Evolutionary conservation across 345 rosid species (phyloP).

Genomic region (Excoecaria cochinchinensis): DNA sequence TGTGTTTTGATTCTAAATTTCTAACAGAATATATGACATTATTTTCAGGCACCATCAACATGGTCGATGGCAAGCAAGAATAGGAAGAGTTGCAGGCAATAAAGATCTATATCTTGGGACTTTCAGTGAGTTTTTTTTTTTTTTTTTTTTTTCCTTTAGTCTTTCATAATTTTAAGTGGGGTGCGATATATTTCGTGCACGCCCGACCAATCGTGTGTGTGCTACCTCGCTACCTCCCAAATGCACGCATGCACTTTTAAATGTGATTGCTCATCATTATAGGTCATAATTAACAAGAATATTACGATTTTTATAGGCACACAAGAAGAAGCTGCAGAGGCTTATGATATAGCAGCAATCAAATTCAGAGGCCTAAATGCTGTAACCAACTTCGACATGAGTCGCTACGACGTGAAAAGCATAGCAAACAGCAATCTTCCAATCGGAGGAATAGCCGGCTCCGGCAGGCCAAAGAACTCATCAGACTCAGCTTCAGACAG

Average conservation of each 20-base stretch:
- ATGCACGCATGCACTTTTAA: too few species aligned
- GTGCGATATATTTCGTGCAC: too few species aligned
- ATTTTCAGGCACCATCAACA: slow-evolving; percentile 88
- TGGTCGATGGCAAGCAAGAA: slow-evolving; percentile 98
- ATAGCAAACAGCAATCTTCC: slow-evolving; percentile 85
- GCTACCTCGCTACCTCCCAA: too few species aligned
- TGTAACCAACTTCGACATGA: slow-evolving; percentile 89
- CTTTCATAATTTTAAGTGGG: too few species aligned
- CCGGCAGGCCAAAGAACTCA: slow-evolving; percentile 39
- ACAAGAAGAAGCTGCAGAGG: slow-evolving; percentile 75
- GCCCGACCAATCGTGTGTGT: too few species aligned
- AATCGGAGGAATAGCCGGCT: slow-evolving; percentile 54
- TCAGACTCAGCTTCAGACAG: slow-evolving; percentile 46
- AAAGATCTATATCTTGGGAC: slow-evolving; percentile 98
- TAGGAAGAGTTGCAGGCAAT: slow-evolving; percentile 96
- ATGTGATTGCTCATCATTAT: too few species aligned
- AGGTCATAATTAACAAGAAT: too few species aligned
- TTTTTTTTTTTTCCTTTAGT: neutral
- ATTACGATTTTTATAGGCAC: slow-evolving; percentile 45
- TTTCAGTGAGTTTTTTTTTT: slow-evolving; percentile 55
- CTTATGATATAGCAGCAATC: slow-evolving; percentile 80
- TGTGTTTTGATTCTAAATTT: neutral
- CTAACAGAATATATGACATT: neutral
- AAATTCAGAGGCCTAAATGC: slow-evolving; percentile 90
- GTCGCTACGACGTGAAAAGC: slow-evolving; percentile 87